phyloP scores from a whole-genome alignment of 2,329 filamentous ascomycete species.

The Trichoderma citrinoviride region DNA sequence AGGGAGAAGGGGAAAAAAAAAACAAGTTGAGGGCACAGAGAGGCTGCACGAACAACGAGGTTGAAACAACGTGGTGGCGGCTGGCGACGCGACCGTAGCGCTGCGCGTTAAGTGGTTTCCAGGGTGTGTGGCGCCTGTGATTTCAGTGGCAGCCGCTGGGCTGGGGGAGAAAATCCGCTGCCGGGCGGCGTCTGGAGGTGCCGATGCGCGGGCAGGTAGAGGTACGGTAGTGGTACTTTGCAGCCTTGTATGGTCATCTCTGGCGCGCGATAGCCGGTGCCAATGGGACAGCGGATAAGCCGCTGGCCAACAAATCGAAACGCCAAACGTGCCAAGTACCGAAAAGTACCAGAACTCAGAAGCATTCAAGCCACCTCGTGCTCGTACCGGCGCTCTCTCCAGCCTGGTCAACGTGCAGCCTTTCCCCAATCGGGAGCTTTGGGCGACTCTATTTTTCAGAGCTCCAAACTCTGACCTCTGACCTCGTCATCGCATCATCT shows the following conservation, averaged over 20 bases:
- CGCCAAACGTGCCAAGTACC: too few species aligned
- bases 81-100: constrained; percentile 20
- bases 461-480: constrained; percentile 7
- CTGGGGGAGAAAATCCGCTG: neutral
- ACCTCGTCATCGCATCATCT: constrained; percentile 12
- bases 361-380: neutral
- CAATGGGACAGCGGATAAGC: too few species aligned
- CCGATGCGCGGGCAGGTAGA: neutral
- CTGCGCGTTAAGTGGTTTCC: constrained; percentile 20
- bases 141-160: neutral
- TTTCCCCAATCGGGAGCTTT: constrained; percentile 16
- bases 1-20: too few species aligned
- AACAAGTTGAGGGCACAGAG: neutral
- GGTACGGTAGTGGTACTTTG: neutral
- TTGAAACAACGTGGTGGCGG: constrained; percentile 10
- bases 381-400: neutral
- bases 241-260: neutral
- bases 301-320: too few species aligned
- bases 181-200: neutral
- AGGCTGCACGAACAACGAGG: neutral
- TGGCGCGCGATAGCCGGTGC: too few species aligned
- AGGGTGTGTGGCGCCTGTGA: constrained; percentile 14
- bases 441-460: constrained; percentile 17
- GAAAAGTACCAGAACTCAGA: too few species aligned
- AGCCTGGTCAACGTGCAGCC: constrained; percentile 11